Conservation (phyloP, 192 early-diverging fungal species). For the Spinellus fusiger region DNA sequence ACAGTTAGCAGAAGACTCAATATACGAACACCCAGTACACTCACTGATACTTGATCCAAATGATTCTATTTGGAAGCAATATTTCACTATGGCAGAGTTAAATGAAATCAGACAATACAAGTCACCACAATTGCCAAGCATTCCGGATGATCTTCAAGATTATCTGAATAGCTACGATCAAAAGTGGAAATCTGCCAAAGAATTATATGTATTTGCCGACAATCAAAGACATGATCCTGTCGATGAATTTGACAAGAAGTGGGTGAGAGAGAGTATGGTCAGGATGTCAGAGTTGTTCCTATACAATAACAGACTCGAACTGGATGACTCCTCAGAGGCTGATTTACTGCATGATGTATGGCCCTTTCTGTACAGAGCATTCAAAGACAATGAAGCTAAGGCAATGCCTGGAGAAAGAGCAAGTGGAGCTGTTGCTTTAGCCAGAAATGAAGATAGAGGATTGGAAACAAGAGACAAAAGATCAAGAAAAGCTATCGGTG, state of each 20-base stretch:
- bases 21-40: too few relatives aligned
- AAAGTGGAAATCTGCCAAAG: background rate
- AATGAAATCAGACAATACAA: too few relatives aligned
- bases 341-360: background rate
- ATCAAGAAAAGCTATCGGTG: background rate
- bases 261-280: background rate
- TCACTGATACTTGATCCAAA: too few relatives aligned
- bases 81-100: too few relatives aligned
- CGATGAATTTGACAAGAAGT: conserved; percentile 4
- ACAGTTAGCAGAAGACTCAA: too few relatives aligned
- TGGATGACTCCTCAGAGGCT: conserved; percentile 1
- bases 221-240: background rate
- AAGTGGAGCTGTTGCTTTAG: conserved; percentile 4
- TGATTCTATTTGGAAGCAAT: too few relatives aligned
- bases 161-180: conserved; percentile 4
- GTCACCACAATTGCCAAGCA: too few relatives aligned
- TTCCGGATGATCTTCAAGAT: background rate
- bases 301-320: background rate
- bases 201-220: background rate
- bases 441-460: conserved; percentile 1
- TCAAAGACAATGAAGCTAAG: background rate
- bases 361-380: background rate
- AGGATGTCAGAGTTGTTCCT: background rate
- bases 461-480: too few relatives aligned
- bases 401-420: background rate